These are phyloP conservation scores for Globisporangium solare DNA, from an alignment of 352 stramenopile genomes.

Conservation along the genomic window DNA sequence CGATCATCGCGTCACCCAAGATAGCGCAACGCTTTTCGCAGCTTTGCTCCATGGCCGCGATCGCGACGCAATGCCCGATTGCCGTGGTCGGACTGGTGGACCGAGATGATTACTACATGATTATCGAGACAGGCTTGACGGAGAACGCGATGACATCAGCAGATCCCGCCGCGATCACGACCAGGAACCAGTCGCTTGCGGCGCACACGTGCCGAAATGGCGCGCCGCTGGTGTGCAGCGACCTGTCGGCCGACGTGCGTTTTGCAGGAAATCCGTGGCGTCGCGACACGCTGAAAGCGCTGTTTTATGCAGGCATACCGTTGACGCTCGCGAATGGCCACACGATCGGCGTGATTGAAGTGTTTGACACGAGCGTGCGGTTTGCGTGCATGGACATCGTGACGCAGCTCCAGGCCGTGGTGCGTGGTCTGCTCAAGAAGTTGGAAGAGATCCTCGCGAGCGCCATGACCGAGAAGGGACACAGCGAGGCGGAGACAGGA, in stretches of 20 bases:
- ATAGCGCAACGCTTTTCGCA: slow-evolving; percentile 48
- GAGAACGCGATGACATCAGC: slow-evolving; percentile 13
- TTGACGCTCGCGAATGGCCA: slow-evolving; percentile 64
- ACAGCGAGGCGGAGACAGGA: slow-evolving; percentile 10
- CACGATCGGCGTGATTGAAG: slow-evolving; percentile 65
- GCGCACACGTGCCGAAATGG: slow-evolving; percentile 66
- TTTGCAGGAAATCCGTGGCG: slow-evolving; percentile 64
- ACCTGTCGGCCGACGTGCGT: slow-evolving; percentile 56
- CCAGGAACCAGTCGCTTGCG: slow-evolving; percentile 45
- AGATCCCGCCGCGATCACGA: background rate
- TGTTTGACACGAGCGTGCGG: slow-evolving; percentile 51
- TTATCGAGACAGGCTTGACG: slow-evolving; percentile 36
- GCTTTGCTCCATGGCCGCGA: slow-evolving; percentile 75
- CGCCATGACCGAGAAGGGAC: slow-evolving; percentile 15
- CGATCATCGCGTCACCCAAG: slow-evolving; percentile 34
- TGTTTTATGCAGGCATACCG: slow-evolving; percentile 82
- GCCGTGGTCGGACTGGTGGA: slow-evolving; percentile 64
- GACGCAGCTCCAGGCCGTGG: slow-evolving; percentile 63
- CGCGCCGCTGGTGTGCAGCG: slow-evolving; percentile 56
- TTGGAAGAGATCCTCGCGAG: slow-evolving; percentile 65
- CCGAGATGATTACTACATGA: slow-evolving; percentile 46
- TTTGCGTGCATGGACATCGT: slow-evolving; percentile 61
- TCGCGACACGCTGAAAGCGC: slow-evolving; percentile 33
- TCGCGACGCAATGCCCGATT: slow-evolving; percentile 62
- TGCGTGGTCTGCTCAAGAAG: slow-evolving; percentile 67